phyloP scores from a whole-genome alignment of 352 stramenopile genomes.

The Globisporangium emineosum region DNA sequence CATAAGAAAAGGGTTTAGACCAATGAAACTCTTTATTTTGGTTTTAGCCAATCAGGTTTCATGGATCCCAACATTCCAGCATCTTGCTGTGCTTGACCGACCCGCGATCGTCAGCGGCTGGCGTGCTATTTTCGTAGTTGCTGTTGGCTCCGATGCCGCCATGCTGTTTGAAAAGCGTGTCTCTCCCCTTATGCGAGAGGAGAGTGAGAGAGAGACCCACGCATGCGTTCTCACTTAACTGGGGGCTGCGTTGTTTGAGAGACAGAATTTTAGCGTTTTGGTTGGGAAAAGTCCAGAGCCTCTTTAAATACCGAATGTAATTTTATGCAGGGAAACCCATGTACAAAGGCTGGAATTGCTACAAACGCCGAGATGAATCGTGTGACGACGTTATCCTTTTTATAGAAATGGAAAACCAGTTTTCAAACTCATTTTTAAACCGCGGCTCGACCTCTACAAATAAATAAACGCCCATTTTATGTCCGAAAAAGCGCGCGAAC shows the following conservation, averaged over 20 bases:
- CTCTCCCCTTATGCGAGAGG: background rate
- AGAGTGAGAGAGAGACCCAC: background rate
- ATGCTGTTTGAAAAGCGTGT: background rate
- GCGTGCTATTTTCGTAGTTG: background rate
- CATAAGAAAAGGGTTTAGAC: too few relatives aligned
- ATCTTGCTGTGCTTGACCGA: constrained; percentile 11
- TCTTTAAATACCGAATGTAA: background rate
- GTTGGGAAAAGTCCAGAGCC: background rate
- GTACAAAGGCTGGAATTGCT: background rate
- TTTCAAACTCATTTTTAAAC: background rate
- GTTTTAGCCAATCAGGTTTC: too few relatives aligned
- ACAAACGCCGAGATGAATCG: background rate
- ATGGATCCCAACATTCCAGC: too few relatives aligned
- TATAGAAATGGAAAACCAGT: background rate
- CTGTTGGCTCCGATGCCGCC: background rate
- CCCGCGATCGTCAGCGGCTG: constrained; percentile 17
- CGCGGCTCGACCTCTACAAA: background rate
- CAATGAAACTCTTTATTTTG: too few relatives aligned
- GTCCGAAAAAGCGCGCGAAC: background rate
- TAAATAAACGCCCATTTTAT: background rate
- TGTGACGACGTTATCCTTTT: background rate
- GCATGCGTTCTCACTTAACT: background rate
- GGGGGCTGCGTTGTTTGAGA: background rate
- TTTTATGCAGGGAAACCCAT: background rate
- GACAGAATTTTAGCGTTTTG: too few relatives aligned